These are phyloP conservation scores for Perkinsus olseni DNA, from an alignment of 169 alveolate species.

Conservation along the genomic window DNA sequence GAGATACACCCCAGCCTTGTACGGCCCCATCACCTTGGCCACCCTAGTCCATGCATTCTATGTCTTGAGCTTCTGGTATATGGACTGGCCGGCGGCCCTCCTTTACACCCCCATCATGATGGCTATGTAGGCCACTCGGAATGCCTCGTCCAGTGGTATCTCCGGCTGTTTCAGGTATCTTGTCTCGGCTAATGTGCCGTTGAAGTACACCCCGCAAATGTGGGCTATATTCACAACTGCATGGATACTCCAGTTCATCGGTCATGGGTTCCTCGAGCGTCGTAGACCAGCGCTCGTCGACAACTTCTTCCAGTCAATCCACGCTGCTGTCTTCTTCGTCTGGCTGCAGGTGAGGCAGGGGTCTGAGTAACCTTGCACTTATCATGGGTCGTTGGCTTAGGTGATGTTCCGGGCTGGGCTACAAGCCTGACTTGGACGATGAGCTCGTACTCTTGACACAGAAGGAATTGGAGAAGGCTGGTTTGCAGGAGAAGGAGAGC, in stretches of 20 bases:
- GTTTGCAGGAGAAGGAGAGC: background rate
- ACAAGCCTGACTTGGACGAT: background rate
- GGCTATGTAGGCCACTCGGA: background rate
- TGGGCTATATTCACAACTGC: background rate
- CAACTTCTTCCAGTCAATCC: background rate
- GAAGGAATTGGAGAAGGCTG: background rate
- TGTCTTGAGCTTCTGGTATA: background rate
- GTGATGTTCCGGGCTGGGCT: background rate
- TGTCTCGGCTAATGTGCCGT: background rate
- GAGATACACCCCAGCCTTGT: background rate
- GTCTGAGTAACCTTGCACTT: too few species aligned
- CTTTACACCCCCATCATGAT: background rate
- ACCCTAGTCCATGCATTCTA: background rate
- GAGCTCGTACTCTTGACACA: background rate
- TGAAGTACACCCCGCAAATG: background rate
- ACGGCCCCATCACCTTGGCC: background rate
- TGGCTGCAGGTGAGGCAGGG: background rate
- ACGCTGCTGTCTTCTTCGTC: background rate
- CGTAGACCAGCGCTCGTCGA: background rate
- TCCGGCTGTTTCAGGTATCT: background rate
- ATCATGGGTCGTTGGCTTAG: background rate
- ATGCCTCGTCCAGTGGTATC: background rate
- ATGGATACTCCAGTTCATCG: background rate
- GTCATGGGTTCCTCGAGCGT: background rate
- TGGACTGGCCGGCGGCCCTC: background rate